Percentiles rank a stretch among this genome's conserved stretches.
phyloP scores from a whole-genome alignment of 768 basidiomycete genomes.

The Leccinellum luteum region DNA sequence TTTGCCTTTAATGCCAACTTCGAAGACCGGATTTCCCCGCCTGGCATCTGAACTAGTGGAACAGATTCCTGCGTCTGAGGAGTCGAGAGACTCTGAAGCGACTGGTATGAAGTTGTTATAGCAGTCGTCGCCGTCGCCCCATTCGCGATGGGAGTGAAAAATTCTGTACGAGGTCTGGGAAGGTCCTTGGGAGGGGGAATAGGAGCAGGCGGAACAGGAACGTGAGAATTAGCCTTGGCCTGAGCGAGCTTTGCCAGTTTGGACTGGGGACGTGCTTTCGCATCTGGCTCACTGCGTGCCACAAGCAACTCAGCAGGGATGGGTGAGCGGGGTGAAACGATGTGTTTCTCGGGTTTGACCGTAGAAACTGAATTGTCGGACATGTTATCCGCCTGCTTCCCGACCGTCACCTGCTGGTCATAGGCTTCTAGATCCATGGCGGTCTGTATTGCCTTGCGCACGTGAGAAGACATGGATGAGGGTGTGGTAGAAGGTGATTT shows the following conservation, averaged over 20 bases:
- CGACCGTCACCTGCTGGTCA: constrained; percentile 33
- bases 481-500: constrained; percentile 30
- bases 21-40: constrained; percentile 49
- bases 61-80: constrained; percentile 25
- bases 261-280: constrained; percentile 49
- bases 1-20: constrained; percentile 77
- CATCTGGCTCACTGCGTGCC: constrained; percentile 15
- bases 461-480: constrained; percentile 57
- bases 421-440: constrained; percentile 61
- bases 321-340: constrained; percentile 22
- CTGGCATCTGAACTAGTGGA: constrained; percentile 29
- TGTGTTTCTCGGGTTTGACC: constrained; percentile 16
- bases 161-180: constrained; percentile 59
- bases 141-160: constrained; percentile 77
- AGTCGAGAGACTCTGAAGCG: constrained; percentile 56
- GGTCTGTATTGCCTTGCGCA: constrained; percentile 64
- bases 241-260: constrained; percentile 76
- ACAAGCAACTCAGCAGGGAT: constrained; percentile 13
- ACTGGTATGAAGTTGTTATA: constrained; percentile 79
- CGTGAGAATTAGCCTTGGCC: constrained; percentile 38
- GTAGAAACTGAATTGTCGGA: constrained; percentile 25
- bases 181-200: constrained; percentile 34
- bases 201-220: constrained; percentile 18
- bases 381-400: constrained; percentile 8
- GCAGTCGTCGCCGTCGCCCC: constrained; percentile 80